phyloP scores from a whole-genome alignment of 129 eudicot genomes.

The Centella asiatica region DNA sequence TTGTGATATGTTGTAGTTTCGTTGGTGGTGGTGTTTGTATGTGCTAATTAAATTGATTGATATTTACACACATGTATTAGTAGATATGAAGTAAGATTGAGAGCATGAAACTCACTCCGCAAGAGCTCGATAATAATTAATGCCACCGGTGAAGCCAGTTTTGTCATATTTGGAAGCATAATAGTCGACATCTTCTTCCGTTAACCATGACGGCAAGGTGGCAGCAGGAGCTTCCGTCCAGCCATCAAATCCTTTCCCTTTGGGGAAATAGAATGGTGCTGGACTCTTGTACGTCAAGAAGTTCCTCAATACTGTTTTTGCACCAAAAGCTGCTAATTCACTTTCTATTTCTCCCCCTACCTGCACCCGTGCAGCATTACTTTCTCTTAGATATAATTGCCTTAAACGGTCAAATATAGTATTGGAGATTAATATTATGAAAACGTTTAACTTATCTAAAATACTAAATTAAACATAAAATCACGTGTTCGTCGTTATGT shows the following conservation, averaged over 20 bases:
- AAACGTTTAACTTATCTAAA: not conserved
- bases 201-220: conserved; percentile 50
- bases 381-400: not conserved
- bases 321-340: conserved; percentile 43
- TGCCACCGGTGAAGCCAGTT: conserved; percentile 35
- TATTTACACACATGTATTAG: no score
- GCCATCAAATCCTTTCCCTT: conserved; percentile 40
- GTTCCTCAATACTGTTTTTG: conserved; percentile 30
- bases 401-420: not conserved
- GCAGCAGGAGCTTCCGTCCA: conserved; percentile 15
- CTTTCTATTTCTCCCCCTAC: conserved; percentile 64
- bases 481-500: no score
- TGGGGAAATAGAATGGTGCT: conserved; percentile 44
- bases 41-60: no score
- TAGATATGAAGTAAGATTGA: no score
- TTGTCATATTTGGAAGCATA: conserved; percentile 40
- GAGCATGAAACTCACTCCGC: not conserved
- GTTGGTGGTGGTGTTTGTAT: no score
- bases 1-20: no score
- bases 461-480: no score
- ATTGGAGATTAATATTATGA: not conserved
- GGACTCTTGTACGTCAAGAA: conserved; percentile 36
- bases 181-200: conserved; percentile 53
- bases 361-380: conserved; percentile 14
- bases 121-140: conserved; percentile 28